Evolutionary conservation across 371 early-diverging fungal genomes (phyloP).

Genomic region (Apophysomyces sp.): DNA sequence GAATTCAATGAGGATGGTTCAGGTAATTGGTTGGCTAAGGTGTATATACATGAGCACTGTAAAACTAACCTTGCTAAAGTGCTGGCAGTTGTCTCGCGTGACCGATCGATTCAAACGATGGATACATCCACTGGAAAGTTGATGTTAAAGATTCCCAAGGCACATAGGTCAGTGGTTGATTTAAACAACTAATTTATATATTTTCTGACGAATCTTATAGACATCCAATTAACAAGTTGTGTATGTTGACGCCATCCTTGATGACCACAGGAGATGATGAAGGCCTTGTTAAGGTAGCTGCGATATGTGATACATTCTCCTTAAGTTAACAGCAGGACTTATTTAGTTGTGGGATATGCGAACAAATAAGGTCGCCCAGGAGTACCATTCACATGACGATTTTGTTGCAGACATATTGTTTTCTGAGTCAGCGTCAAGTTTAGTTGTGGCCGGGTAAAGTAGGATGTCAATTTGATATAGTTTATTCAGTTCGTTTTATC

Average conservation of each 20-base stretch:
- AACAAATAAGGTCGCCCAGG: conserved; percentile 57
- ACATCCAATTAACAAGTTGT: conserved; percentile 73
- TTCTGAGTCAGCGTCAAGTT: conserved; percentile 53
- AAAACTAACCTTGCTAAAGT: conserved; percentile 21
- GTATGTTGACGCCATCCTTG: conserved; percentile 58
- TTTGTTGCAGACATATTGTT: conserved; percentile 82
- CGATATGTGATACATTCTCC: not conserved
- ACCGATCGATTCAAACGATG: conserved; percentile 71
- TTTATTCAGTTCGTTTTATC: not conserved
- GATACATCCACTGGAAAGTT: conserved; percentile 67
- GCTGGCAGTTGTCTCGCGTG: conserved; percentile 73
- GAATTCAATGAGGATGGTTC: conserved; percentile 69
- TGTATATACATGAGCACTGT: not conserved
- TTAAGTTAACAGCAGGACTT: too few relatives aligned
- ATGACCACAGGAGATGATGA: conserved; percentile 88
- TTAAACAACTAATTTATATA: not conserved
- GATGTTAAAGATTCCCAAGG: conserved; percentile 58
- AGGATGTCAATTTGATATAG: not conserved
- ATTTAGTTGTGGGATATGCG: conserved; percentile 79
- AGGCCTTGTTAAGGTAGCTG: conserved; percentile 72
- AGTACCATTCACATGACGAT: conserved; percentile 79
- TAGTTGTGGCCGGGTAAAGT: conserved; percentile 65
- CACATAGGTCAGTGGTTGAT: conserved; percentile 61
- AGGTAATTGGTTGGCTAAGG: conserved; percentile 22
- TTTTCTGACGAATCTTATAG: conserved; percentile 25